Evolutionary conservation across 345 rosid species (phyloP), one percentile per base, ranked within the genome.

Genomic region (Hibiscus mutabilis): DNA sequence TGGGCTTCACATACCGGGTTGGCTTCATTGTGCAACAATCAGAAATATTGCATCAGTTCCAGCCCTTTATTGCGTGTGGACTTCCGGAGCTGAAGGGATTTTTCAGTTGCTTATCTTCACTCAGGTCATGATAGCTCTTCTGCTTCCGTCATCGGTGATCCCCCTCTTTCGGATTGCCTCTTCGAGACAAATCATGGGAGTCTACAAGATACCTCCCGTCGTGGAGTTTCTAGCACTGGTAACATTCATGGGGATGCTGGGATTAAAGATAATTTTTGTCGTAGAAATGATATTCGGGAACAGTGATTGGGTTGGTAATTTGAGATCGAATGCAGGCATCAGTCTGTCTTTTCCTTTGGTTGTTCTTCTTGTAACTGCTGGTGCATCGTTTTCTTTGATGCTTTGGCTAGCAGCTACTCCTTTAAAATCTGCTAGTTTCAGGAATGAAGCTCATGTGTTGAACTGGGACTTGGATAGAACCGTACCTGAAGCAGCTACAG

Each of bases 331-430:
- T 74, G 74, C 79, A 9, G 86, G 88, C 27, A 69, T 77, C 70
- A 78, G 85, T 74, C 67, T 84, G 44, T 85, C 93, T 7, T 29
- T 82, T 19, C 83, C 88, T 44, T 92, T 86, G 76, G 72, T 81
- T 49, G 72, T 80, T 62, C 87, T 92, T 80, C 89, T 89, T 68
- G 69, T 83, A 57, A 83, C 87, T 51, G 87, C 91, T 79, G 81
- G 81, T 83, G 83, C 85, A 9, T 89, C 98, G 58, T 81, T 91
- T 60, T 84, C 87, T 80, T 66, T 89, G 84, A 89, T 85, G 91
- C 91, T 96, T 22, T 91, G 98, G 99, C 85, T 96, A 53, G 87
- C 83, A 27, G 91, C 95, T 24, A 89, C 92, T 9, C 98, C 99
- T 0, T 78, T 96, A 81, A 96, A 88, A 78, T 92, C 99, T 64